Percentiles rank a stretch among this genome's conserved stretches.
Evolutionary conservation across 352 stramenopile genomes (phyloP).

Genomic region (Phytophthora foliorum): DNA sequence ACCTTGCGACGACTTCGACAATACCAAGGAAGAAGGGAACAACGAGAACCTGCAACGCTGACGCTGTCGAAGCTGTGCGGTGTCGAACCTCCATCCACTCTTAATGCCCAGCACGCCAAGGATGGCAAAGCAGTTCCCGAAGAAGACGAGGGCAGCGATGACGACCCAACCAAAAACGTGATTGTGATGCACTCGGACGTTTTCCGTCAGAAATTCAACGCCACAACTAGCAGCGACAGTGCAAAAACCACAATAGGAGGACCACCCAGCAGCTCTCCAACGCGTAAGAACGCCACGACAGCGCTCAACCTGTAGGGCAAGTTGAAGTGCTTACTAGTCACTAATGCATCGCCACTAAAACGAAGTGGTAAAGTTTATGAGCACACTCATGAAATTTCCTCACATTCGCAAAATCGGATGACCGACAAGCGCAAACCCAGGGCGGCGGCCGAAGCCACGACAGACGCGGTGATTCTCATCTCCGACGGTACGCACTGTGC

Average conservation of each 20-base stretch:
- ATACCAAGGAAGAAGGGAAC: slow-evolving; percentile 51
- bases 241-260: neutral
- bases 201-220: slow-evolving; percentile 33
- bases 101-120: slow-evolving; percentile 19
- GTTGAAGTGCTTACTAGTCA: slow-evolving; percentile 24
- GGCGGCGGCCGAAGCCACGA: slow-evolving; percentile 12
- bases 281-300: slow-evolving; percentile 44
- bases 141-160: slow-evolving; percentile 26
- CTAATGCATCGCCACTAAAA: slow-evolving; percentile 6
- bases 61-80: neutral
- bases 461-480: slow-evolving; percentile 54
- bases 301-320: slow-evolving; percentile 20
- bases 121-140: slow-evolving; percentile 18
- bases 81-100: slow-evolving; percentile 39
- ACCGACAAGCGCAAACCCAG: slow-evolving; percentile 34
- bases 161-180: slow-evolving; percentile 20
- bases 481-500: slow-evolving; percentile 48
- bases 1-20: slow-evolving; percentile 56
- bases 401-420: slow-evolving; percentile 11
- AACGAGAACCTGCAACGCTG: slow-evolving; percentile 10
- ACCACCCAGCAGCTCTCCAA: slow-evolving; percentile 19
- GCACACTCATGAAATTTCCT: no score
- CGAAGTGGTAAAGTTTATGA: neutral
- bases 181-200: slow-evolving; percentile 41
- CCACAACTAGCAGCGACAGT: neutral